Conservation (phyloP, 306 rosid genomes). For the Cucumis melo region DNA sequence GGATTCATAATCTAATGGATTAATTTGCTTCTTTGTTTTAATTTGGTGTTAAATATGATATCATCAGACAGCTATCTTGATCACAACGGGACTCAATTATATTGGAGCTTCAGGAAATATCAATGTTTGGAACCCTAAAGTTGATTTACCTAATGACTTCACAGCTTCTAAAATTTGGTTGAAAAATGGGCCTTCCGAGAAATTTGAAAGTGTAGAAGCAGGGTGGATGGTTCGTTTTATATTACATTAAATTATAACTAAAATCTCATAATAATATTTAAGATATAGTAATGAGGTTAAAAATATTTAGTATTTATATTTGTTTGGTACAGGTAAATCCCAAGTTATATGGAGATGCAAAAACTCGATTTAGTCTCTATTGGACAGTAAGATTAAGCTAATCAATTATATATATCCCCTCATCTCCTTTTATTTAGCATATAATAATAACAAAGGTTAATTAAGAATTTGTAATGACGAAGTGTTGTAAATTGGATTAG, state of each 20-base stretch:
- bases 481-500: slow-evolving; percentile 8
- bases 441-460: too few relatives aligned
- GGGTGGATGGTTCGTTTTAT: slow-evolving; percentile 44
- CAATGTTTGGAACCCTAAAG: slow-evolving; percentile 46
- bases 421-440: too few relatives aligned
- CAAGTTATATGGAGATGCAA: slow-evolving; percentile 33
- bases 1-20: too few relatives aligned
- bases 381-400: neutral
- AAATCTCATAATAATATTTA: too few relatives aligned
- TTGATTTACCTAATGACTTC: slow-evolving; percentile 30
- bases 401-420: too few relatives aligned
- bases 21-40: too few relatives aligned
- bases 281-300: too few relatives aligned
- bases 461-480: too few relatives aligned
- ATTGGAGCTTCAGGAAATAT: slow-evolving; percentile 46
- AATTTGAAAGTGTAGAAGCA: slow-evolving; percentile 50
- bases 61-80: slow-evolving; percentile 27
- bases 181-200: slow-evolving; percentile 15
- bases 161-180: slow-evolving; percentile 52
- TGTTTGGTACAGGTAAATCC: slow-evolving; percentile 38
- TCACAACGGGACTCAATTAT: slow-evolving; percentile 29
- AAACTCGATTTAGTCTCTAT: slow-evolving; percentile 19
- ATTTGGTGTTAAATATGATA: neutral
- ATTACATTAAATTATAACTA: too few relatives aligned
- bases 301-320: too few relatives aligned